Conservation (phyloP, 2,329 filamentous ascomycete genomes). For the Aphanoascus verrucosus region DNA sequence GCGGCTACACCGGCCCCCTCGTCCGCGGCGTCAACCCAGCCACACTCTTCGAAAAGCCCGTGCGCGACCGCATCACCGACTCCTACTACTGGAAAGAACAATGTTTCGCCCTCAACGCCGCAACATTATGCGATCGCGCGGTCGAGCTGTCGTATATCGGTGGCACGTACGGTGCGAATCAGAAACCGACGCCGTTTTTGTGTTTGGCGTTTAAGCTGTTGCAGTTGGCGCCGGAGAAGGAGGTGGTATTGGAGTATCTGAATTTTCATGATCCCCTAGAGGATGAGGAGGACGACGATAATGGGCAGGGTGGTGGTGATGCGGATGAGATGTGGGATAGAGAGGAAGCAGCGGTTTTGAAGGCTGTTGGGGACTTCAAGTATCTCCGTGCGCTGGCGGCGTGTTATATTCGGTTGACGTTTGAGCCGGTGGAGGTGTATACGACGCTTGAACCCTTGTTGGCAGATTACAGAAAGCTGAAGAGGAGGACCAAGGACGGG, state of each 20-base stretch:
- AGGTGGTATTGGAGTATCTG: slow-evolving; percentile 70
- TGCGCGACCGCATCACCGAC: slow-evolving; percentile 89
- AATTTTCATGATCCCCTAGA: slow-evolving; percentile 63
- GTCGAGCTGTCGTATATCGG: slow-evolving; percentile 75
- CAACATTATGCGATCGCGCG: slow-evolving; percentile 74
- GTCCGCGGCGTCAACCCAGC: slow-evolving; percentile 87
- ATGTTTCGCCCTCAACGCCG: slow-evolving; percentile 85
- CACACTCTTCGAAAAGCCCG: slow-evolving; percentile 90
- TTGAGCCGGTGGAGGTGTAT: slow-evolving; percentile 72
- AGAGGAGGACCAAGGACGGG: slow-evolving; percentile 61
- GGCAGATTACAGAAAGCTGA: slow-evolving; percentile 71
- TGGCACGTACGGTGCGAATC: slow-evolving; percentile 72
- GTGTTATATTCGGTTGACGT: slow-evolving; percentile 87
- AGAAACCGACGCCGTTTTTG: slow-evolving; percentile 80
- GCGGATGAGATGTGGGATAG: slow-evolving; percentile 17
- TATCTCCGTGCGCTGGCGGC: slow-evolving; percentile 82
- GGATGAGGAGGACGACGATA: slow-evolving; percentile 28
- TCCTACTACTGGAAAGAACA: slow-evolving; percentile 98
- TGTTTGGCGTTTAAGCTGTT: slow-evolving; percentile 92
- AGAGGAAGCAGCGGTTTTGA: slow-evolving; percentile 24
- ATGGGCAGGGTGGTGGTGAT: slow-evolving; percentile 12
- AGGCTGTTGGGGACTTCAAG: slow-evolving; percentile 43
- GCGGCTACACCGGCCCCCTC: slow-evolving; percentile 64
- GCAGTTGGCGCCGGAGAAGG: slow-evolving; percentile 70
- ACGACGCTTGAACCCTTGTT: slow-evolving; percentile 69